These are phyloP conservation scores for Ganoderma meredithae DNA, from an alignment of 1,284 basidiomycete species.

Conservation along the genomic window DNA sequence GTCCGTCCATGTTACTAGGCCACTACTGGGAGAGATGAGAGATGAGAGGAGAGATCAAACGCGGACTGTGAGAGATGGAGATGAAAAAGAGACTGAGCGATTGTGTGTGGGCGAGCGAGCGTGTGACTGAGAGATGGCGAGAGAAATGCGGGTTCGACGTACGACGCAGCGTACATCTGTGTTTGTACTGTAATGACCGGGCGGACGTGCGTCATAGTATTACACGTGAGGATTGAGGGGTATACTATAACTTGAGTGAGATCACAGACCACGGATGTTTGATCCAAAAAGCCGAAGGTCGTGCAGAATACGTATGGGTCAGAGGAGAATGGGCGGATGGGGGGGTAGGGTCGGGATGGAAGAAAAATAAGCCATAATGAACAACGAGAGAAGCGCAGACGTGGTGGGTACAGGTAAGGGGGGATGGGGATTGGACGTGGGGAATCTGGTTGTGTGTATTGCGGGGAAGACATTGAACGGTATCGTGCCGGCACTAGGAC, in stretches of 20 bases:
- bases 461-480: constrained; percentile 27
- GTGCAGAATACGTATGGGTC: constrained; percentile 36
- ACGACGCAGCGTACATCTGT: constrained; percentile 41
- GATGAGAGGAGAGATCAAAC: constrained; percentile 11
- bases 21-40: constrained; percentile 19
- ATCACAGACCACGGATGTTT: constrained; percentile 41
- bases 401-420: not conserved
- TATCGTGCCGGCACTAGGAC: constrained; percentile 29
- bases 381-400: constrained; percentile 17
- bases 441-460: constrained; percentile 10
- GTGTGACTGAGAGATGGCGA: constrained; percentile 37
- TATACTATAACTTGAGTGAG: constrained; percentile 47
- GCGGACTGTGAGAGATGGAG: constrained; percentile 9
- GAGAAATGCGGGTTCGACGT: constrained; percentile 38
- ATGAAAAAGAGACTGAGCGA: constrained; percentile 9
- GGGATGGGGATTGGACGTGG: not conserved
- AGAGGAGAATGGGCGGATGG: constrained; percentile 24
- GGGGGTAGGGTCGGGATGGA: constrained; percentile 12
- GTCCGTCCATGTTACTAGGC: constrained; percentile 28
- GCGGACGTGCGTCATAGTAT: constrained; percentile 46
- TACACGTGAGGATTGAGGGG: constrained; percentile 47
- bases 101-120: constrained; percentile 23
- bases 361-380: constrained; percentile 25
- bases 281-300: constrained; percentile 40
- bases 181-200: constrained; percentile 39